Conservation (phyloP, 495 filamentous ascomycete genomes). For the Neurospora terricola region DNA sequence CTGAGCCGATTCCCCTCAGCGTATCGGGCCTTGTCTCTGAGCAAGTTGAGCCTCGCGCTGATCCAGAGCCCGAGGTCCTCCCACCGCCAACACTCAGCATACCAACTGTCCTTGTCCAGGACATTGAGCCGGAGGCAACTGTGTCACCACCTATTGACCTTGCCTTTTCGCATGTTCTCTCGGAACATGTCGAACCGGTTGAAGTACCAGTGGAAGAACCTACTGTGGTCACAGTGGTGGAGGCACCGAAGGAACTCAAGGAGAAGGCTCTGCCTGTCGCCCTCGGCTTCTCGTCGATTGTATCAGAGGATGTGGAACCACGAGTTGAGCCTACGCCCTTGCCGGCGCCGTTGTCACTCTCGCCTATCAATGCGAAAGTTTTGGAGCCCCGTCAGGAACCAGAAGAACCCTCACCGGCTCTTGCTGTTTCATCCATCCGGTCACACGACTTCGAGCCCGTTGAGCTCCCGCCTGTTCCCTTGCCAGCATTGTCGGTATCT, state of each 20-base stretch:
- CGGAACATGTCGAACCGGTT: slow-evolving; percentile 12
- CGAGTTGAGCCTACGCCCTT: slow-evolving; percentile 5
- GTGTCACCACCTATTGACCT: slow-evolving; percentile 5
- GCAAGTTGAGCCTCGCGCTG: slow-evolving; percentile 14
- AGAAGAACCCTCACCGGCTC: slow-evolving; percentile 9
- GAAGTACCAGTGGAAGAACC: slow-evolving; percentile 5
- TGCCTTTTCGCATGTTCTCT: slow-evolving; percentile 2
- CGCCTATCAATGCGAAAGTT: slow-evolving; percentile 16
- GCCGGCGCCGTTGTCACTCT: slow-evolving; percentile 15
- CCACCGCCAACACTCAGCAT: slow-evolving; percentile 15
- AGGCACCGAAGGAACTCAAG: not conserved
- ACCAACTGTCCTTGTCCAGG: slow-evolving; percentile 18
- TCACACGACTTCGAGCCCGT: slow-evolving; percentile 25
- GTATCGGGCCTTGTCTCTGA: slow-evolving; percentile 9
- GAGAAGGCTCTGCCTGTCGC: slow-evolving; percentile 1
- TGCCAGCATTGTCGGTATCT: slow-evolving; percentile 14
- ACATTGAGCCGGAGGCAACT: slow-evolving; percentile 14
- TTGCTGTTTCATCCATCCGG: slow-evolving; percentile 22
- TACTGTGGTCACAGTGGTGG: slow-evolving; percentile 1
- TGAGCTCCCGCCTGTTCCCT: not conserved
- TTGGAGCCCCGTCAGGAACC: slow-evolving; percentile 21
- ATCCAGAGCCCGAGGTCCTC: slow-evolving; percentile 13
- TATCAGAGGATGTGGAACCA: slow-evolving; percentile 16
- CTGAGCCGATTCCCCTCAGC: slow-evolving; percentile 1
- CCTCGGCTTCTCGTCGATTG: slow-evolving; percentile 13